phyloP scores from a whole-genome alignment of 306 rosid species.

The Ochetophila trinervis region DNA sequence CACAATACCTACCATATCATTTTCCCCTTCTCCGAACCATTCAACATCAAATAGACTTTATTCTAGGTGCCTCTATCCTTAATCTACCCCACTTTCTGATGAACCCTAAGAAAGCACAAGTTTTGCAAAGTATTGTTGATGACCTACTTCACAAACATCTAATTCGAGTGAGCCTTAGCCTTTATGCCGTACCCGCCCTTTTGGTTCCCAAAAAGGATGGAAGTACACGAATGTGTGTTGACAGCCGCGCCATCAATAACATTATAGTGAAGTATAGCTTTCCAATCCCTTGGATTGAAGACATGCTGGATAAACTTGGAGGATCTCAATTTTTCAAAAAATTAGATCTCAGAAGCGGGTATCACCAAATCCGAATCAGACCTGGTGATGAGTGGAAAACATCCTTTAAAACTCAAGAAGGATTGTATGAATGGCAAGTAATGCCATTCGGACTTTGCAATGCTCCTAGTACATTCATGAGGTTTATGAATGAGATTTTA shows the following conservation, averaged over 20 bases:
- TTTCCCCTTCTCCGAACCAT: neutral
- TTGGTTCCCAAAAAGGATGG: neutral
- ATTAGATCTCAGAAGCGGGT: neutral
- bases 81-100: neutral
- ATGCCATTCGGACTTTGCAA: neutral
- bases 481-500: neutral
- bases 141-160: neutral
- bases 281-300: neutral
- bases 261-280: no score
- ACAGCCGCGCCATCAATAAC: neutral
- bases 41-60: neutral
- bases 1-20: neutral
- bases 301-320: neutral
- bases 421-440: neutral
- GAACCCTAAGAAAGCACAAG: neutral
- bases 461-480: neutral
- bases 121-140: neutral
- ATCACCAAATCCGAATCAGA: neutral
- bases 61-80: neutral
- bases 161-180: neutral
- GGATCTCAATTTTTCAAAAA: neutral
- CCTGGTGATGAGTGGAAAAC: neutral
- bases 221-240: neutral
- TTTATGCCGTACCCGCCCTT: neutral
- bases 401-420: neutral